These are phyloP conservation scores for Harringtonia lauricola DNA, from an alignment of 2,329 filamentous ascomycete genomes.

Conservation along the genomic window DNA sequence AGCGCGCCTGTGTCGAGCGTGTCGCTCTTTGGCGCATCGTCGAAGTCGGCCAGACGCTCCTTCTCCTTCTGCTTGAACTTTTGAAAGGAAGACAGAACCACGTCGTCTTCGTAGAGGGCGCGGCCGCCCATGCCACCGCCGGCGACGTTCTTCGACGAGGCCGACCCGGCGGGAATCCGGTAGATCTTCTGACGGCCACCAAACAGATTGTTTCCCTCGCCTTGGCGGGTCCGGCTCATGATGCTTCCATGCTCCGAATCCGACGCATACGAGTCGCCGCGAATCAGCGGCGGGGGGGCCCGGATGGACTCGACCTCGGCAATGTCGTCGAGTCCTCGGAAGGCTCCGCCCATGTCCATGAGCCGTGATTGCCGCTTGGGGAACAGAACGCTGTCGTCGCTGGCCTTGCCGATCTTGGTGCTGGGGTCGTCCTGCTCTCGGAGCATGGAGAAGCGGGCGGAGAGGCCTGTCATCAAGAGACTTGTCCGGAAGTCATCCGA, in stretches of 20 bases:
- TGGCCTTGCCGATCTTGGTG: constrained; percentile 84
- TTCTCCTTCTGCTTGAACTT: constrained; percentile 54
- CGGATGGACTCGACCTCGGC: constrained; percentile 79
- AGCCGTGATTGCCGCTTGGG: constrained; percentile 72
- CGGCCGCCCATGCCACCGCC: constrained; percentile 51
- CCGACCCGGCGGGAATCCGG: constrained; percentile 53
- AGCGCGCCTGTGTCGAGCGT: not conserved
- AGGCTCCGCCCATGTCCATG: constrained; percentile 49
- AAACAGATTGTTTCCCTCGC: constrained; percentile 86
- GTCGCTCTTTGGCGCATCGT: constrained; percentile 13
- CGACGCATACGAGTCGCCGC: constrained; percentile 54
- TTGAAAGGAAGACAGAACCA: constrained; percentile 74
- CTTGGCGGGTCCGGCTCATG: constrained; percentile 74
- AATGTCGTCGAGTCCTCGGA: constrained; percentile 61
- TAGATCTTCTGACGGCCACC: constrained; percentile 94
- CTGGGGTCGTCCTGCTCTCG: constrained; percentile 87
- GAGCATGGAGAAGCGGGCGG: constrained; percentile 92
- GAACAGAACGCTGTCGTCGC: constrained; percentile 84
- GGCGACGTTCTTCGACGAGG: constrained; percentile 28
- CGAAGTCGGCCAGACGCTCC: constrained; percentile 26
- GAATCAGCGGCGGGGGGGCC: constrained; percentile 42
- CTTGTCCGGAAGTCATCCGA: constrained; percentile 91
- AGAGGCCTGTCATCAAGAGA: constrained; percentile 88
- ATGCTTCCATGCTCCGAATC: constrained; percentile 63
- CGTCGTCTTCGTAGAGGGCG: constrained; percentile 76